Evolutionary conservation across 2,329 filamentous ascomycete genomes (phyloP), one percentile per base, ranked within the genome.

Genomic region (Ophiocordyceps unilateralis): DNA sequence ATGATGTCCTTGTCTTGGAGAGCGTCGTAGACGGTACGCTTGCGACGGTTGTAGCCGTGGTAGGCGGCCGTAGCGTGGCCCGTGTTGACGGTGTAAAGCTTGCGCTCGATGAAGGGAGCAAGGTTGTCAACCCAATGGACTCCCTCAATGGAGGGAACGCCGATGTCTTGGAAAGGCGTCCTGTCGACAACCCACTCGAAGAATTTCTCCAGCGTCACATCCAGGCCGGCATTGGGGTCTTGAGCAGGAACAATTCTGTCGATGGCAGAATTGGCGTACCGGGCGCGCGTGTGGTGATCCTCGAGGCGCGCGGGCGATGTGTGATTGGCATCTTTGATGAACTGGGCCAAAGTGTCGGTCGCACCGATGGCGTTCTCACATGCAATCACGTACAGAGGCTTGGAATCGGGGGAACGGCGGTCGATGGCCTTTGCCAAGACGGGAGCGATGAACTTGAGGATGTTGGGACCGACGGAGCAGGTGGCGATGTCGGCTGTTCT

Each of bases 41-140:
- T 89, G 57, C 83, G 79, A 51, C 79, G 75, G 66, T 87, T 74
- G 73, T 93, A 83, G 44, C 88, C 89, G 63, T 91, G 88, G 74
- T 96, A 96, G 46, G 91, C 89, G 19, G 88, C 88, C 8, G 89
- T 93, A 46, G 91, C 91, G 60, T 98, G 91, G 44, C 87, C 83
- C 20, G 91, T 98, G 76, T 98, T 98, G 74, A 98, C 89, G 20
- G 91, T 98, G 73, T 88, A 98, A 50, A 98, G 80, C 76, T 98
- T 98, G 64, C 91, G 88, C 78, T 98, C 91, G 56, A 98, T 96
- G 69, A 89, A 98, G 45, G 91, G 91, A 58, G 80, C 74, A 24
- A 98, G 77, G 66, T 96, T 74, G 50, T 86, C 78, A 46, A 96
- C 91, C 78, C 85, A 95, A 67, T 93, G 83, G 59, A 96, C 81